Evolutionary conservation across 192 early-diverging fungal species (phyloP), one percentile per base, ranked within the genome.

Genomic region (Backusella morwellensis): DNA sequence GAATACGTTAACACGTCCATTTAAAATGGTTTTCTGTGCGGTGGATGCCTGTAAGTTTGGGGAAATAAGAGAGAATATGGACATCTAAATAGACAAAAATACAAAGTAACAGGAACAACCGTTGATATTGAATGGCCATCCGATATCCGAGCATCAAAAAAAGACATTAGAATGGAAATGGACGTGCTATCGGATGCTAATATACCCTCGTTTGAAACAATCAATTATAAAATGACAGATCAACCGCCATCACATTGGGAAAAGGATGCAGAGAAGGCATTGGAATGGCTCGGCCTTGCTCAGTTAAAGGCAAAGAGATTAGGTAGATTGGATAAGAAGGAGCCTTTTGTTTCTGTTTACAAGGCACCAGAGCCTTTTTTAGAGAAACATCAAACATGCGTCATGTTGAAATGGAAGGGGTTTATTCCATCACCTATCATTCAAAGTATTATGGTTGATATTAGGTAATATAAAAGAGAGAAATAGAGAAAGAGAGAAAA

Each of bases 201-300:
- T 50, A 66, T 80, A 69, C 78, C 78, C 29, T 66, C 68, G 35
- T 72, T 80, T 35, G 68, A 80, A n/a, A 44, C 35, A 47, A 68
- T 50, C 29, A 35, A 29, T 34, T 47, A 68, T 35, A 41, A 34
- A 42, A 70, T 69, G 8, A 26, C n/a, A 7, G 35, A 35, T 44
- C 11, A 23, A 70, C 68, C 34, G 26, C 29, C 47, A 14, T 0
- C 26, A 63, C 21, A 29, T n/a, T 80, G 78, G 78, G 40, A 72
- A 38, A 34, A 75, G 17, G 32, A 72, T 26, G 68, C 74, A 17
- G 29, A 72, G 9, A 54, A 71, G 50, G 78, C 74, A 52, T 9
- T 75, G 6, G 78, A 80, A 75, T 80, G 78, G 78, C 23, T 80
- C 21, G 78, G 78, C 19, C 47, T 80, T 14, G 78, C 74, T 14